phyloP scores from a whole-genome alignment of 2,329 filamentous ascomycete species.

The Pseudogymnoascus sp. region DNA sequence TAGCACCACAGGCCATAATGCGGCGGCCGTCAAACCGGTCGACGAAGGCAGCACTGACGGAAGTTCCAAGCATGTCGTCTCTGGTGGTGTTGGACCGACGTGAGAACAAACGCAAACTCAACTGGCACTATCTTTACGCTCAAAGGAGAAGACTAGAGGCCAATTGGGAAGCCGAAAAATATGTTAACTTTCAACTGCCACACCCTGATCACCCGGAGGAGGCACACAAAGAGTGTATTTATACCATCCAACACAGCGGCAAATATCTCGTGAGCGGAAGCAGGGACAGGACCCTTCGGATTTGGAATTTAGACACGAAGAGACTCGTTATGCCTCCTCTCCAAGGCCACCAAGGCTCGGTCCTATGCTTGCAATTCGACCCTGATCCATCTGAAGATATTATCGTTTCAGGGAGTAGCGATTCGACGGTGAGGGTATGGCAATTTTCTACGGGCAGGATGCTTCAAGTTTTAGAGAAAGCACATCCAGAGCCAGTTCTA shows the following conservation, averaged over 20 bases:
- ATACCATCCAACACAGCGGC: conserved; percentile 81
- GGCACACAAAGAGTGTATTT: conserved; percentile 86
- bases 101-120: conserved; percentile 52
- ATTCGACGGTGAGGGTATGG: conserved; percentile 87
- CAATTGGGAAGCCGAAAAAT: conserved; percentile 83
- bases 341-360: conserved; percentile 70
- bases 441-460: conserved; percentile 82
- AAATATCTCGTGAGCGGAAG: conserved; percentile 90
- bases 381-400: conserved; percentile 78
- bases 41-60: not conserved
- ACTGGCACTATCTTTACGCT: conserved; percentile 90
- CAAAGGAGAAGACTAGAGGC: conserved; percentile 76
- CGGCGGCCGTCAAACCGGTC: not conserved
- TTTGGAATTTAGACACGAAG: conserved; percentile 81
- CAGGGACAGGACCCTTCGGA: conserved; percentile 74
- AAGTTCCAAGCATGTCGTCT: conserved; percentile 16
- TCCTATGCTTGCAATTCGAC: conserved; percentile 92
- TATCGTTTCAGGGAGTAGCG: conserved; percentile 91
- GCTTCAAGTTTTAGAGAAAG: conserved; percentile 64
- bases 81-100: conserved; percentile 43
- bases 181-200: conserved; percentile 80
- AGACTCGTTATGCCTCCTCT: conserved; percentile 69
- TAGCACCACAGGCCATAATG: not conserved
- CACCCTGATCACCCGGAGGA: conserved; percentile 73
- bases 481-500: conserved; percentile 83